phyloP scores from a whole-genome alignment of 2,329 filamentous ascomycete genomes.

The Fusarium napiforme region DNA sequence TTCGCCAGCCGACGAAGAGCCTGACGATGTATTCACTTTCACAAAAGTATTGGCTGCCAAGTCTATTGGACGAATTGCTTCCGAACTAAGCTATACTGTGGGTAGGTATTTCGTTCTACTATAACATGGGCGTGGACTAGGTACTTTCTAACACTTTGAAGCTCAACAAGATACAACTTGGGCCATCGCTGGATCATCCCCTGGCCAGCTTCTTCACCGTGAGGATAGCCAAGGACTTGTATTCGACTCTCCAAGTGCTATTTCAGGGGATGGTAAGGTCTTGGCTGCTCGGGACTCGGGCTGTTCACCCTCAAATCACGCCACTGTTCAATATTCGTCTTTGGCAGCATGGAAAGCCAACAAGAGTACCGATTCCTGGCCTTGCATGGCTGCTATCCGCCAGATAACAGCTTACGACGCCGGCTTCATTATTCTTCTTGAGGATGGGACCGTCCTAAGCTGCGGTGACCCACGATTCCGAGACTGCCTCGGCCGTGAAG shows the following conservation, averaged over 20 bases:
- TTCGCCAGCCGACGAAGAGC: constrained; percentile 45
- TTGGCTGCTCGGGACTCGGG: background rate
- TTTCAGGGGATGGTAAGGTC: constrained; percentile 33
- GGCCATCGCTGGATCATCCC: constrained; percentile 33
- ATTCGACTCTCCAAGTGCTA: constrained; percentile 20
- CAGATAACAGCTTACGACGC: constrained; percentile 61
- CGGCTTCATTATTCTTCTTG: constrained; percentile 60
- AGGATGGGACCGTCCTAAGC: constrained; percentile 59
- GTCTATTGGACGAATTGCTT: constrained; percentile 49
- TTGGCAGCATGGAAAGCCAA: constrained; percentile 27
- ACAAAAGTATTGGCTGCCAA: constrained; percentile 53
- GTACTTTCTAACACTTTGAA: constrained; percentile 12
- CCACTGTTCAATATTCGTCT: constrained; percentile 40
- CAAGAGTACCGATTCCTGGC: constrained; percentile 32
- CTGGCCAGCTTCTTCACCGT: background rate
- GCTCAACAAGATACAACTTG: constrained; percentile 34
- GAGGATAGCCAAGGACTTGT: background rate
- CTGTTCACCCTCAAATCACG: background rate
- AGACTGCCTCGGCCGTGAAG: constrained; percentile 65
- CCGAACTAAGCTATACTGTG: constrained; percentile 58
- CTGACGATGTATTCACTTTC: constrained; percentile 60
- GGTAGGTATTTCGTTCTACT: constrained; percentile 47
- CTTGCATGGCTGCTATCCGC: constrained; percentile 42
- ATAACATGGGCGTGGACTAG: rapidly evolving
- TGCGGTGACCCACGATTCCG: constrained; percentile 69